phyloP scores from a whole-genome alignment of 1,139 yeast species.

The Candida anutae region DNA sequence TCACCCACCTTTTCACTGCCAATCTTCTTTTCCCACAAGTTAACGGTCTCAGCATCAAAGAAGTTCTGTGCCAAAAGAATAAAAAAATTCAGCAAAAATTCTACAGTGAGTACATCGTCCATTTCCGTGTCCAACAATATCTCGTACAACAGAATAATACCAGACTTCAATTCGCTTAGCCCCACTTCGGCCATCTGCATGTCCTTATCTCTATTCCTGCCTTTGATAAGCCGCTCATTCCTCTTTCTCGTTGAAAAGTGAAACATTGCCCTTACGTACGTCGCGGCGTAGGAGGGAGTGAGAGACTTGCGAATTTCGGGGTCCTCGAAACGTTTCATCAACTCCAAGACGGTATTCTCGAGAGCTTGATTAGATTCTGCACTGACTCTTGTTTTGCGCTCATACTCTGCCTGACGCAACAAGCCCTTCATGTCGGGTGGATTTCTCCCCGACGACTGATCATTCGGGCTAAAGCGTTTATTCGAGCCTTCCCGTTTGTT shows the following conservation, averaged over 20 bases:
- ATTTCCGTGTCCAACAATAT: slow-evolving; percentile 26
- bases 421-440: too few relatives aligned
- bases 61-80: too few relatives aligned
- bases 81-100: slow-evolving; percentile 6
- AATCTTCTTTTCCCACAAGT: slow-evolving; percentile 39
- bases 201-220: slow-evolving; percentile 35
- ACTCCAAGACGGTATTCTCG: slow-evolving; percentile 14
- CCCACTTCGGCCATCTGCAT: slow-evolving; percentile 19
- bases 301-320: slow-evolving; percentile 18
- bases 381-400: too few relatives aligned
- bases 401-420: too few relatives aligned
- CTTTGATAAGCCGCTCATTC: slow-evolving; percentile 22
- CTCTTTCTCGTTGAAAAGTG: too few relatives aligned
- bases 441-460: too few relatives aligned
- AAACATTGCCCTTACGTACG: slow-evolving; percentile 22
- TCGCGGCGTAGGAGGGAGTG: slow-evolving; percentile 16
- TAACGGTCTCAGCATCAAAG: slow-evolving; percentile 27
- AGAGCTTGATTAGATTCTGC: slow-evolving; percentile 12
- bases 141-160: slow-evolving; percentile 28
- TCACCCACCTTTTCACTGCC: slow-evolving; percentile 22
- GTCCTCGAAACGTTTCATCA: slow-evolving; percentile 20
- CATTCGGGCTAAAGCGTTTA: too few relatives aligned
- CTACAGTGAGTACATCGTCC: slow-evolving; percentile 2
- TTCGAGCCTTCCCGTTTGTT: too few relatives aligned
- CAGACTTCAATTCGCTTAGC: slow-evolving; percentile 26